Conservation (phyloP, 495 filamentous ascomycete genomes). For the Podospora appendiculata region DNA sequence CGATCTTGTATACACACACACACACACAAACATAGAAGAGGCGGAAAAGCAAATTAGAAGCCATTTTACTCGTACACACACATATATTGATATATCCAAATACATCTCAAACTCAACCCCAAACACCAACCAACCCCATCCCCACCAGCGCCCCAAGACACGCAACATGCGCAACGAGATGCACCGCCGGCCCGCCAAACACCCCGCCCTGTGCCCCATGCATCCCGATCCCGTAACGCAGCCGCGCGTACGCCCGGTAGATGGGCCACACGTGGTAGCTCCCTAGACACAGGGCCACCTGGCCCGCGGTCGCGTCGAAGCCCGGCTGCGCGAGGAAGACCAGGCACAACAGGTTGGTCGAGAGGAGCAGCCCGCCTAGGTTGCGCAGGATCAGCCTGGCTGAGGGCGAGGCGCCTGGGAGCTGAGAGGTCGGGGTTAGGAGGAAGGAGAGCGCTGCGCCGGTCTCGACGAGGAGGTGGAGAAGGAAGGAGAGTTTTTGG, state of each 20-base stretch:
- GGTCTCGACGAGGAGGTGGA: conserved; percentile 16
- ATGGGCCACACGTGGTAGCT: conserved; percentile 34
- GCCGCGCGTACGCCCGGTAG: conserved; percentile 20
- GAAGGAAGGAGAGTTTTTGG: conserved; percentile 9
- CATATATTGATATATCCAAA: no score
- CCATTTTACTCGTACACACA: not conserved
- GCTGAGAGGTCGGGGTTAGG: not conserved
- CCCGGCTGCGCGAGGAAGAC: conserved; percentile 11
- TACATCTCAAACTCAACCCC: not conserved
- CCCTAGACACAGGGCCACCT: conserved; percentile 22
- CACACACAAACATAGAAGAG: not conserved
- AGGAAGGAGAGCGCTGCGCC: conserved; percentile 16
- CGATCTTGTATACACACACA: not conserved
- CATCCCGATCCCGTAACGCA: conserved; percentile 1
- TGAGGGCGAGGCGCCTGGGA: conserved; percentile 13
- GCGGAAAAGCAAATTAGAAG: not conserved
- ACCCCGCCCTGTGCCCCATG: not conserved
- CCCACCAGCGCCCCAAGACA: conserved; percentile 14
- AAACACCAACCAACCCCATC: not conserved
- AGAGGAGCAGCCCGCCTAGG: conserved; percentile 30
- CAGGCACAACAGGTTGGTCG: conserved; percentile 23
- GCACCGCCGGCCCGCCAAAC: conserved; percentile 22
- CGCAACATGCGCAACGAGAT: conserved; percentile 18
- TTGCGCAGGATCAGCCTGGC: conserved; percentile 29
- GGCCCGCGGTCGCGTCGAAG: conserved; percentile 9